These are phyloP conservation scores for Neolentinus lepideus DNA, from an alignment of 1,284 basidiomycete genomes.

Conservation along the genomic window DNA sequence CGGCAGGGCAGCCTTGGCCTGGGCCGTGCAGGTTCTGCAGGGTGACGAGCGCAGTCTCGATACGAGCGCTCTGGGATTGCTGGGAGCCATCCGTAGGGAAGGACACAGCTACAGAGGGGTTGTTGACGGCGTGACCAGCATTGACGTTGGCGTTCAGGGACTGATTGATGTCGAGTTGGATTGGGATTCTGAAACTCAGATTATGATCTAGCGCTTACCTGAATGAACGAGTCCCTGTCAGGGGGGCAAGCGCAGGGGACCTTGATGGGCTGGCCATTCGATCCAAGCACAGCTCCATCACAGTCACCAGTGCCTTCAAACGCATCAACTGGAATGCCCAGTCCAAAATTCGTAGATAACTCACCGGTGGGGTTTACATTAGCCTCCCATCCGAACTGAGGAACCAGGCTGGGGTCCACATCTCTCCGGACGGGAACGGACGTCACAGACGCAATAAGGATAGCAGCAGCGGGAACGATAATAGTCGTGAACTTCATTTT, in stretches of 20 bases:
- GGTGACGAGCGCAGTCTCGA: conserved; percentile 29
- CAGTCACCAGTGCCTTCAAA: conserved; percentile 37
- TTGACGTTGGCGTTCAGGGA: conserved; percentile 43
- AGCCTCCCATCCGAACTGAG: conserved; percentile 39
- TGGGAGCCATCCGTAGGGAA: conserved; percentile 48
- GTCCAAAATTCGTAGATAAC: neutral
- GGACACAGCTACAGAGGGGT: conserved; percentile 38
- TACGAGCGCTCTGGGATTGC: conserved; percentile 39
- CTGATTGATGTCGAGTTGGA: conserved; percentile 18
- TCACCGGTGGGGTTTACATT: conserved; percentile 44
- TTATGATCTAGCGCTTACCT: conserved; percentile 22
- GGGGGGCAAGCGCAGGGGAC: conserved; percentile 62
- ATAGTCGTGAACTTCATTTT: conserved; percentile 6
- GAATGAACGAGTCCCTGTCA: conserved; percentile 38
- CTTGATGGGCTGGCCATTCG: conserved; percentile 43
- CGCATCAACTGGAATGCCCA: conserved; percentile 3
- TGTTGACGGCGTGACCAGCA: conserved; percentile 48
- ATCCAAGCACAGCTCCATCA: conserved; percentile 45
- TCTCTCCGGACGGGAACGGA: conserved; percentile 35
- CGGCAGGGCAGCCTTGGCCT: conserved; percentile 29
- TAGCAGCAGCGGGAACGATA: conserved; percentile 16
- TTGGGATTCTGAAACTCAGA: neutral
- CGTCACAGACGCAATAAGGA: conserved; percentile 22
- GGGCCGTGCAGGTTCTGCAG: conserved; percentile 31
- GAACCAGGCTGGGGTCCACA: conserved; percentile 43